Percentiles rank a stretch among this genome's conserved stretches.
These are phyloP conservation scores for Arachis stenosperma DNA, from an alignment of 306 rosid species.

Conservation along the genomic window DNA sequence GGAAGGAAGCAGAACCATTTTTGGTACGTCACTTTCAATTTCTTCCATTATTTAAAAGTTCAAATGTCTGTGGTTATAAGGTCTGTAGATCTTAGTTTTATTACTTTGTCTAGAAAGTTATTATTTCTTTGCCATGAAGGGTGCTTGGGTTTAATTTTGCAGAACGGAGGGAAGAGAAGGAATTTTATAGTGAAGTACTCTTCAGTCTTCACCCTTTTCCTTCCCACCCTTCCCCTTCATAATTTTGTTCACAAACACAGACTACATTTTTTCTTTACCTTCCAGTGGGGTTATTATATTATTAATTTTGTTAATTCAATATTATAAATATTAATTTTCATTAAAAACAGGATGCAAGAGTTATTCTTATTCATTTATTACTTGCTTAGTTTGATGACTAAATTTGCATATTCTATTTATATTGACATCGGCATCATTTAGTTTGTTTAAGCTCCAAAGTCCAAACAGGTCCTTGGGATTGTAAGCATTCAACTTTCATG, in stretches of 20 bases:
- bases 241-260: no score
- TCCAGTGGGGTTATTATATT: not conserved
- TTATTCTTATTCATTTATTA: conserved; percentile 1
- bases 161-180: no score
- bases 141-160: no score
- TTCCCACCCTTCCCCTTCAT: no score
- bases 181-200: no score
- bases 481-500: conserved; percentile 15
- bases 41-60: conserved; percentile 23
- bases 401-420: conserved; percentile 4
- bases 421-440: conserved; percentile 14
- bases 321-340: not conserved
- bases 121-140: not conserved
- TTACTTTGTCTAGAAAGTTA: conserved; percentile 12
- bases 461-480: conserved; percentile 3
- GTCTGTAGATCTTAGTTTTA: not conserved
- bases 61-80: conserved; percentile 1
- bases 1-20: conserved; percentile 77
- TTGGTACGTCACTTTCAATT: conserved; percentile 52
- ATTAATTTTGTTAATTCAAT: no score
- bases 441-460: conserved; percentile 17
- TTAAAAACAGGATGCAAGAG: conserved; percentile 20
- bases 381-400: conserved; percentile 25
- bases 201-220: no score
- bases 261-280: not conserved